Base-by-base conservation (phyloP, 2,329 filamentous ascomycete genomes). In the Hyphodiscus sp. region DNA sequence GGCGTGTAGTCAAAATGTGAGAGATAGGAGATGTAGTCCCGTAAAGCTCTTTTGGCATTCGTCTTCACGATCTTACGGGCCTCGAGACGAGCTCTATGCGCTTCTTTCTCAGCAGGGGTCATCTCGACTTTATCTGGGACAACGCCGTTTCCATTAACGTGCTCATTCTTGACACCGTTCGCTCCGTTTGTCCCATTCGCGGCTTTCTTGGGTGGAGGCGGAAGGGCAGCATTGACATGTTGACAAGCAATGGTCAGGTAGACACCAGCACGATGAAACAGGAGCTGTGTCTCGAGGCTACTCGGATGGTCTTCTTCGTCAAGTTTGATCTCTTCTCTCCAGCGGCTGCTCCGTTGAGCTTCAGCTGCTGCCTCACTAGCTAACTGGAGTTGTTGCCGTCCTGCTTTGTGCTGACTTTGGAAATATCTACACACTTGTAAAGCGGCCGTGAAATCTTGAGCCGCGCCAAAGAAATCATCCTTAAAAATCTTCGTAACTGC, bases 1-100 rank as follows among this genome's bases (percentile, higher is more conserved):
- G 88, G 87, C 0, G 89, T 87, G 69, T 94, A 94, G 63, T 94
- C 86, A 58, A 94, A 84, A 55, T 83, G 76, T 1, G 82, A 81
- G 41, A 95, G 73, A 65, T 89, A 94, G 20, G 79, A 74, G 62
- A 84, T 74, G 66, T 87, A 91, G 70, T 94, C 89, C 55, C 85
- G 79, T 20, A 94, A 71, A 1, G 89, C 88, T 52, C 84, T 80
- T 69, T 89, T 91, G 2, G 89, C 89, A 69, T 86, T 84, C 0
- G 78, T 76, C 62, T 88, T 87, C 60, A 92, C 85, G 23, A 79
- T 71, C 67, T 87, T 90, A 45, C 86, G 79, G 45, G 80, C 79
- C 58, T 86, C 82, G 20, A 81, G 68, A 51, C 78, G 73, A 50
- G 68, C 72, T 44, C 54, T 58, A 30, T 63, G 47, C 15, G 72